Evolutionary conservation across 805 yeast genomes (phyloP).

Genomic region (Lachancea cidri): DNA sequence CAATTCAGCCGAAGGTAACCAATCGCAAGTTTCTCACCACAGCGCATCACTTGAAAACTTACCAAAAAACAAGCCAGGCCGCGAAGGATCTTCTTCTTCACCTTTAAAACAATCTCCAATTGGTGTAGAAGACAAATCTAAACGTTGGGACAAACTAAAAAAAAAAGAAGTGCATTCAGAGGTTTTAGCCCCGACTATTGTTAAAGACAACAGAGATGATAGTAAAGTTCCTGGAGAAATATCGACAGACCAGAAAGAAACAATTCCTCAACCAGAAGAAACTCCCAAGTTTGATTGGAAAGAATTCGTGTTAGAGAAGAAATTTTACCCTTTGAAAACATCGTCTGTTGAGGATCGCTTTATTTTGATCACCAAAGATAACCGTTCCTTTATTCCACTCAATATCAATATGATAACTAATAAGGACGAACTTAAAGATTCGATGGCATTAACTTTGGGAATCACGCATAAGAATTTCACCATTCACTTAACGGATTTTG

Average conservation of each 20-base stretch:
- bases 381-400: slow-evolving; percentile 47
- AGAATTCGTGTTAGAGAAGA: slow-evolving; percentile 29
- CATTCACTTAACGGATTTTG: slow-evolving; percentile 66
- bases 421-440: slow-evolving; percentile 37
- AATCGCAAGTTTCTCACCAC: neutral
- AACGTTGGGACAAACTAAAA: slow-evolving; percentile 28
- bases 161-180: slow-evolving; percentile 15
- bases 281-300: slow-evolving; percentile 8
- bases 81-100: slow-evolving; percentile 7
- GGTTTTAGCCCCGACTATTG: slow-evolving; percentile 4
- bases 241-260: slow-evolving; percentile 1
- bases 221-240: neutral
- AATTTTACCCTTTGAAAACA: slow-evolving; percentile 36
- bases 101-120: slow-evolving; percentile 13
- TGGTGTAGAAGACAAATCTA: slow-evolving; percentile 21
- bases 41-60: slow-evolving; percentile 16
- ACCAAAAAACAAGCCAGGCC: slow-evolving; percentile 9
- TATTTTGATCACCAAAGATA: slow-evolving; percentile 63
- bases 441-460: slow-evolving; percentile 35
- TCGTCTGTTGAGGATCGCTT: slow-evolving; percentile 24
- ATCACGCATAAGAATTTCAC: slow-evolving; percentile 26
- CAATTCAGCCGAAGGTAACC: neutral
- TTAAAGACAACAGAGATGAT: neutral
- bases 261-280: neutral
- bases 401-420: slow-evolving; percentile 32